A percentile compares a stretch with the other conserved stretches of the same genome.
Evolutionary conservation across 768 basidiomycete species (phyloP).

Genomic region (Candolleomyces efflorescens): DNA sequence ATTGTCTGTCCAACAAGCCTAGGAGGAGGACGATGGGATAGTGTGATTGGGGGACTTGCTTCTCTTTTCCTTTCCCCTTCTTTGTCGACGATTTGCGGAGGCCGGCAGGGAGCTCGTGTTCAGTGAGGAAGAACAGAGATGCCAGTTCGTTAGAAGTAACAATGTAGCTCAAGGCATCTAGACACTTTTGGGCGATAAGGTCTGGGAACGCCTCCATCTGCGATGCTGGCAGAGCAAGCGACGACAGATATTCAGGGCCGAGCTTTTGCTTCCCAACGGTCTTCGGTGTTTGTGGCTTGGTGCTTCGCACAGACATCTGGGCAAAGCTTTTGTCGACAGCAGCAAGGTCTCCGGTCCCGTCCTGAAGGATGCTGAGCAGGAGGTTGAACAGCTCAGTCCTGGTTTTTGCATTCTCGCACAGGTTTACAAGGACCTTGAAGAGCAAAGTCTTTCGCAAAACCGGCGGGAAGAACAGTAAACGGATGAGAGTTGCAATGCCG

Average conservation of each 20-base stretch:
- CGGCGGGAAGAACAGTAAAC: conserved; percentile 95
- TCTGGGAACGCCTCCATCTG: conserved; percentile 86
- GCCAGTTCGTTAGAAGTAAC: conserved; percentile 81
- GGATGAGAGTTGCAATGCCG: conserved; percentile 84
- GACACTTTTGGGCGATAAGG: conserved; percentile 88
- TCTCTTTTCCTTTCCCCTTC: conserved; percentile 97
- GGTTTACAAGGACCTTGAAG: conserved; percentile 86
- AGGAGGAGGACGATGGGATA: conserved; percentile 91
- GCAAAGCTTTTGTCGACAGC: conserved; percentile 92
- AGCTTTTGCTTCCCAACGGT: conserved; percentile 68
- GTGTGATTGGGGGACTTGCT: conserved; percentile 71
- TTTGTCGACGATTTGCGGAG: conserved; percentile 56
- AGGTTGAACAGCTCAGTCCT: conserved; percentile 92
- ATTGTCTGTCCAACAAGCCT: conserved; percentile 81
- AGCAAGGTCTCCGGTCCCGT: conserved; percentile 88
- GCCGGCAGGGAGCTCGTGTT: conserved; percentile 86
- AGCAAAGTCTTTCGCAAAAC: conserved; percentile 80
- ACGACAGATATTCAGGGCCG: conserved; percentile 45
- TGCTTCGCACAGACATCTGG: conserved; percentile 74
- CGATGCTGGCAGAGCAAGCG: conserved; percentile 44
- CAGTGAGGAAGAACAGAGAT: conserved; percentile 91
- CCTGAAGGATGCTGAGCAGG: conserved; percentile 90
- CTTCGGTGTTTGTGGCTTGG: conserved; percentile 51
- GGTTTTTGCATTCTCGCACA: conserved; percentile 93
- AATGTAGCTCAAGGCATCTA: conserved; percentile 87